These are phyloP conservation scores for Blastocystis sp. DNA, from an alignment of 352 stramenopile genomes.

Conservation along the genomic window DNA sequence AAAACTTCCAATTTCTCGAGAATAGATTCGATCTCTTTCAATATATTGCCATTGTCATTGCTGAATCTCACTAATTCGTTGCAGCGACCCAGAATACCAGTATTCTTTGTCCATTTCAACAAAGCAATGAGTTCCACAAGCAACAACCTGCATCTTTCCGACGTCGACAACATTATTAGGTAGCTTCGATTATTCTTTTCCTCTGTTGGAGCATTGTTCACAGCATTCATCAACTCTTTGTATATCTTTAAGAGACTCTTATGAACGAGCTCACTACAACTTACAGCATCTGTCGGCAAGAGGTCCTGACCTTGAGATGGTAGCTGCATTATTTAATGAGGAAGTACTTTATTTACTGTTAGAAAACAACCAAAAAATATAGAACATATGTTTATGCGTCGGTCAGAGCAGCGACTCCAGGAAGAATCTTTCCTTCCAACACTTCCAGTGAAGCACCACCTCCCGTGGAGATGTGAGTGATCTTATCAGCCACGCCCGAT, in stretches of 20 bases:
- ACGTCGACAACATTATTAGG: not conserved
- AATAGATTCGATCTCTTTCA: not conserved
- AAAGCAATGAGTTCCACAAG: not conserved
- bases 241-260: not conserved
- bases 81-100: not conserved
- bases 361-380: slow-evolving; percentile 10
- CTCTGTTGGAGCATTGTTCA: not conserved
- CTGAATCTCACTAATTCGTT: not conserved
- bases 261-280: not conserved
- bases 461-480: slow-evolving; percentile 88
- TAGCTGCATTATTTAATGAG: not conserved
- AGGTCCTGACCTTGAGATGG: not conserved
- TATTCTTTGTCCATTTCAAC: slow-evolving; percentile 55
- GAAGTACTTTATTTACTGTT: no score
- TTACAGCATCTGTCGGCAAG: slow-evolving; percentile 8
- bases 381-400: slow-evolving; percentile 72
- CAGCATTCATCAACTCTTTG: slow-evolving; percentile 27
- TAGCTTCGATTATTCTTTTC: not conserved
- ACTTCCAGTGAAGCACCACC: slow-evolving; percentile 95
- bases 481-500: slow-evolving; percentile 73
- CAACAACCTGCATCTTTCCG: not conserved
- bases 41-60: not conserved
- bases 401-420: slow-evolving; percentile 89
- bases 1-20: not conserved
- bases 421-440: slow-evolving; percentile 94